Conservation (phyloP, 2,329 filamentous ascomycete genomes). For the Penicillium sp. region DNA sequence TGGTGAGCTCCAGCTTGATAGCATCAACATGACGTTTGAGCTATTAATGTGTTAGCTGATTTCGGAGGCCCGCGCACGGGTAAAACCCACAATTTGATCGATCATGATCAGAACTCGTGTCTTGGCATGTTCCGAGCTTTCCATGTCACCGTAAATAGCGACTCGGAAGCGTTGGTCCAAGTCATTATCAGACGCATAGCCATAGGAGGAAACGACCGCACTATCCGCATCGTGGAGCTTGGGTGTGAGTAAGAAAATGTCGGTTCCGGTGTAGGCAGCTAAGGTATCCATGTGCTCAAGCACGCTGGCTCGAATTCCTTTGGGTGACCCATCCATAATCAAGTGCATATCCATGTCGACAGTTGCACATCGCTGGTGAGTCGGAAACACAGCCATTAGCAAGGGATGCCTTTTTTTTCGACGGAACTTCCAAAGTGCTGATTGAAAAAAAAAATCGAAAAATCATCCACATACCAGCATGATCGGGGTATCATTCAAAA, state of each 20-base stretch:
- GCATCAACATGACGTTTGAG: conserved; percentile 66
- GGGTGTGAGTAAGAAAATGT: conserved; percentile 92
- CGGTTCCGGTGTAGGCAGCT: conserved; percentile 84
- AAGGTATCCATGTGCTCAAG: conserved; percentile 84
- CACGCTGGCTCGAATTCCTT: conserved; percentile 71
- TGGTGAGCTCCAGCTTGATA: conserved; percentile 77
- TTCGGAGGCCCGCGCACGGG: not conserved
- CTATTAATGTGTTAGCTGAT: conserved; percentile 33
- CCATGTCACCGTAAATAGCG: conserved; percentile 90
- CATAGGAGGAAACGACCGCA: conserved; percentile 69
- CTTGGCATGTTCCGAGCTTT: conserved; percentile 96
- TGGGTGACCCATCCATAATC: conserved; percentile 71
- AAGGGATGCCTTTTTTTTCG: conserved; percentile 5
- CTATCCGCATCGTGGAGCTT: conserved; percentile 78
- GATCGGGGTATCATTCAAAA: conserved; percentile 88
- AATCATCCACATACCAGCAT: conserved; percentile 68
- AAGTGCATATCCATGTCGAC: conserved; percentile 92
- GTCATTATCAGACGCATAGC: conserved; percentile 75
- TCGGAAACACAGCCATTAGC: conserved; percentile 18
- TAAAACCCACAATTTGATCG: conserved; percentile 72
- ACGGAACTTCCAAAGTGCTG: conserved; percentile 1
- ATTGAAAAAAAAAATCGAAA: conserved; percentile 17
- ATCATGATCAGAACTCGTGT: conserved; percentile 95
- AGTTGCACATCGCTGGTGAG: conserved; percentile 75
- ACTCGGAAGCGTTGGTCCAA: conserved; percentile 86